Evolutionary conservation across 1,284 basidiomycete genomes (phyloP).

Genomic region (Cryptococcus sp.): DNA sequence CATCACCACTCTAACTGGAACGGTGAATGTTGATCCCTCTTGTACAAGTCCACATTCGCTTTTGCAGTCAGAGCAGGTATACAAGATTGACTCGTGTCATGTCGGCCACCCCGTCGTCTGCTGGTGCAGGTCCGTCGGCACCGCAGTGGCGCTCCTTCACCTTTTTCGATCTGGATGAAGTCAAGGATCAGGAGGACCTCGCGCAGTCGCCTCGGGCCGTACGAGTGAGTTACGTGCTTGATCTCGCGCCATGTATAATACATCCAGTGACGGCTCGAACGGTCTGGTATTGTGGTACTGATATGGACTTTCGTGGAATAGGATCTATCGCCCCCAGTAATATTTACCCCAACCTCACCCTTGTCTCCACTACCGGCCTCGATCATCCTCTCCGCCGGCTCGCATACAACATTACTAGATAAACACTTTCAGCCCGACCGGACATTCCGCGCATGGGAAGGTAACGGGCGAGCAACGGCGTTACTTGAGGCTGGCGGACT

Average conservation of each 20-base stretch:
- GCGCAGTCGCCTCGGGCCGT: constrained; percentile 72
- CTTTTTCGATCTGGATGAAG: constrained; percentile 58
- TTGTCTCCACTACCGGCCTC: constrained; percentile 39
- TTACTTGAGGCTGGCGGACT: constrained; percentile 73
- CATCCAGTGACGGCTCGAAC: too few species aligned
- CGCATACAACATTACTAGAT: constrained; percentile 58
- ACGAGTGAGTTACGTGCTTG: constrained; percentile 58
- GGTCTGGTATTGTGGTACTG: background rate
- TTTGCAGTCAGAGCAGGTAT: too few species aligned
- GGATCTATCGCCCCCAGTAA: constrained; percentile 36
- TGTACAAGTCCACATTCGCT: too few species aligned
- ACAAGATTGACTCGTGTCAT: background rate
- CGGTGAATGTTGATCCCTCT: too few species aligned
- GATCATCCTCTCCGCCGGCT: constrained; percentile 42
- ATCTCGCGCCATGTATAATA: background rate
- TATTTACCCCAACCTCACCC: constrained; percentile 39
- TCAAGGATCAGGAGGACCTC: constrained; percentile 78
- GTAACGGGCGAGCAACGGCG: constrained; percentile 50
- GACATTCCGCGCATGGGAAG: constrained; percentile 75
- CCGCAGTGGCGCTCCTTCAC: constrained; percentile 71
- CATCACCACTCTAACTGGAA: too few species aligned
- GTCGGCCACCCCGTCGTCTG: constrained; percentile 4
- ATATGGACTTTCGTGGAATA: constrained; percentile 6
- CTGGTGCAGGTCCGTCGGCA: constrained; percentile 21
- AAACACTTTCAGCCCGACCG: constrained; percentile 70